Evolutionary conservation across 208 protist genomes (phyloP).

Genomic region (Trichomonas vaginalis): DNA sequence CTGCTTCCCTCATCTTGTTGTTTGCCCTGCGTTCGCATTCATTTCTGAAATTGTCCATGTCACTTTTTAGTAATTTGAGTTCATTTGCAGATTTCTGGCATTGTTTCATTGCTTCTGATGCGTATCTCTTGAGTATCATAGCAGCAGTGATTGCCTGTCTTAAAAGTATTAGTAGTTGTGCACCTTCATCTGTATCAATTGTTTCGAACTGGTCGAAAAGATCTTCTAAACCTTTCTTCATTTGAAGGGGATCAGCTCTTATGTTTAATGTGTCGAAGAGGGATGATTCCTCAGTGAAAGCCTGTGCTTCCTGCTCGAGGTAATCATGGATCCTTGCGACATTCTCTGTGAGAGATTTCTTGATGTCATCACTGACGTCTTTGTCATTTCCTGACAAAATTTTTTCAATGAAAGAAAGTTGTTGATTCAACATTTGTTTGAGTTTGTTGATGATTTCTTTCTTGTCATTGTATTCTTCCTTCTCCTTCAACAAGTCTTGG

Average conservation of each 20-base stretch:
- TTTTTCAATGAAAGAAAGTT: neutral
- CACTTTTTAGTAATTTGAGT: neutral
- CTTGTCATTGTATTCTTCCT: neutral
- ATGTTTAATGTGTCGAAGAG: neutral
- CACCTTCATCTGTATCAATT: neutral
- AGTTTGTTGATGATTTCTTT: neutral
- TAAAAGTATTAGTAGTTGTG: neutral
- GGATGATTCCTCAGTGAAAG: neutral
- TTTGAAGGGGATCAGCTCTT: neutral
- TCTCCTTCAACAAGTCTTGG: neutral
- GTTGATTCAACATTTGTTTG: neutral
- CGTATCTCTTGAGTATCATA: neutral
- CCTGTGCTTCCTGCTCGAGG: neutral
- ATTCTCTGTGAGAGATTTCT: neutral
- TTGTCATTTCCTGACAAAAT: neutral
- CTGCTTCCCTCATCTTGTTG: neutral
- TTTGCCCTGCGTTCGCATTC: neutral
- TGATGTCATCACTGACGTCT: neutral
- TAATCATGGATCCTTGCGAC: neutral
- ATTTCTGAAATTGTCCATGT: neutral
- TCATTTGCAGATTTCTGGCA: neutral
- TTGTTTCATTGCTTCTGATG: neutral
- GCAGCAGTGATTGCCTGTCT: neutral
- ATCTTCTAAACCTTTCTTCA: neutral
- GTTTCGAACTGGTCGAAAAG: neutral